Conservation (phyloP, 768 basidiomycete genomes). For the Russula griseocarnosa region DNA sequence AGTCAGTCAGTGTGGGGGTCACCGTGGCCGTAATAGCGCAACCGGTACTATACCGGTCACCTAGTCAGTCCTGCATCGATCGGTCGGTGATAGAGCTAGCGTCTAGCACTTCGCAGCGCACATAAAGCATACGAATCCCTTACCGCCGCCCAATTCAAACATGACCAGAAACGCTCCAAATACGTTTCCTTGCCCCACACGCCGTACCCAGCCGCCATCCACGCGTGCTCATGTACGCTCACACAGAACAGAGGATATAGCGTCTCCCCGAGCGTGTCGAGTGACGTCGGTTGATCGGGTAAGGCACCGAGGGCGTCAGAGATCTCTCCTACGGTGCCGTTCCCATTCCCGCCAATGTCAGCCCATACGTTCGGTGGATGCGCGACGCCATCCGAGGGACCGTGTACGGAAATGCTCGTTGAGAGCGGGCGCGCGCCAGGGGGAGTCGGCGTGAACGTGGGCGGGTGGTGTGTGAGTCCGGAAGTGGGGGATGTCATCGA, state of each 20-base stretch:
- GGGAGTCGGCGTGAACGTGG: neutral
- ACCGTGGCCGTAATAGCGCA: neutral
- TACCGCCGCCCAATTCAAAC: conserved; percentile 73
- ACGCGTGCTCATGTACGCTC: conserved; percentile 80
- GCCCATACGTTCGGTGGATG: conserved; percentile 7
- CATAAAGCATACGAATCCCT: conserved; percentile 31
- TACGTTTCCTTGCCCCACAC: conserved; percentile 90
- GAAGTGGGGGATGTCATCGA: conserved; percentile 9
- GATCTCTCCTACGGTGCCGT: no score
- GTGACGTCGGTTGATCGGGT: neutral
- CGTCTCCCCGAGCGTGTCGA: conserved; percentile 44
- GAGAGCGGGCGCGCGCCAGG: conserved; percentile 21
- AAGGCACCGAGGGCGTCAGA: neutral
- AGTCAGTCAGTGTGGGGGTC: no score
- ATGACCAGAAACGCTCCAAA: conserved; percentile 78
- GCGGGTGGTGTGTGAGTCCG: conserved; percentile 1
- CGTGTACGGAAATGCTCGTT: neutral
- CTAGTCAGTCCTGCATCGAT: neutral
- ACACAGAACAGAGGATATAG: conserved; percentile 76
- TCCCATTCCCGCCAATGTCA: neutral
- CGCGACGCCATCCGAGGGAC: neutral
- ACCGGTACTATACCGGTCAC: neutral
- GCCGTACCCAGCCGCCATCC: conserved; percentile 80
- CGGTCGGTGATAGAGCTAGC: neutral
- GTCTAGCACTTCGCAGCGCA: neutral